Conservation (phyloP, 2,329 filamentous ascomycete species). For the Didymella keratinophila region DNA sequence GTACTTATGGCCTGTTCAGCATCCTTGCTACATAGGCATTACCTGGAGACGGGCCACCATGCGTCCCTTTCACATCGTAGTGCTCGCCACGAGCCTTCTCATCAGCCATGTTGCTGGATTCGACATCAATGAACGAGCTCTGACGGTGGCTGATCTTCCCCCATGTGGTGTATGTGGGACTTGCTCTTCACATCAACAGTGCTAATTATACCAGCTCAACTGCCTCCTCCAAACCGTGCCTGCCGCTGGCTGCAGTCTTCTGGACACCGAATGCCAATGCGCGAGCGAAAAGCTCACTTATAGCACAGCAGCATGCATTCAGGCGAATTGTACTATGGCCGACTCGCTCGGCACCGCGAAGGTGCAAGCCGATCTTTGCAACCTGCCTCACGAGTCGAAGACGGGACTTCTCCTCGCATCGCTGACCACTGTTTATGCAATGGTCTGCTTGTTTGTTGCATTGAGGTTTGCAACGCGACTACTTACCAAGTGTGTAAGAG, state of each 20-base stretch:
- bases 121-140: slow-evolving; percentile 1
- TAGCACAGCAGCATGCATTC: slow-evolving; percentile 26
- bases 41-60: neutral
- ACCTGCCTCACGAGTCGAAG: slow-evolving; percentile 27
- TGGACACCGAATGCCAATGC: slow-evolving; percentile 29
- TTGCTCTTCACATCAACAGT: neutral
- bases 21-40: neutral
- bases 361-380: slow-evolving; percentile 33
- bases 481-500: slow-evolving; percentile 24
- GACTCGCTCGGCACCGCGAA: slow-evolving; percentile 29
- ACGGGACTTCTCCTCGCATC: slow-evolving; percentile 18
- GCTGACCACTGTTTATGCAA: slow-evolving; percentile 23
- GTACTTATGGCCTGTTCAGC: neutral
- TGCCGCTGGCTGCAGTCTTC: slow-evolving; percentile 21
- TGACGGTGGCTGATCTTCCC: slow-evolving; percentile 11
- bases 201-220: neutral
- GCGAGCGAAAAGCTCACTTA: slow-evolving; percentile 18
- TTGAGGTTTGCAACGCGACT: slow-evolving; percentile 27
- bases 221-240: slow-evolving; percentile 19
- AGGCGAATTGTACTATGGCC: slow-evolving; percentile 33
- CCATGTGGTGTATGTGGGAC: slow-evolving; percentile 7
- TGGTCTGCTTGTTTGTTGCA: slow-evolving; percentile 25
- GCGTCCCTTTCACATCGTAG: neutral
- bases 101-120: neutral
- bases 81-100: neutral